Evolutionary conservation across 352 stramenopile species (phyloP).

Genomic region (Phytophthora vignae): DNA sequence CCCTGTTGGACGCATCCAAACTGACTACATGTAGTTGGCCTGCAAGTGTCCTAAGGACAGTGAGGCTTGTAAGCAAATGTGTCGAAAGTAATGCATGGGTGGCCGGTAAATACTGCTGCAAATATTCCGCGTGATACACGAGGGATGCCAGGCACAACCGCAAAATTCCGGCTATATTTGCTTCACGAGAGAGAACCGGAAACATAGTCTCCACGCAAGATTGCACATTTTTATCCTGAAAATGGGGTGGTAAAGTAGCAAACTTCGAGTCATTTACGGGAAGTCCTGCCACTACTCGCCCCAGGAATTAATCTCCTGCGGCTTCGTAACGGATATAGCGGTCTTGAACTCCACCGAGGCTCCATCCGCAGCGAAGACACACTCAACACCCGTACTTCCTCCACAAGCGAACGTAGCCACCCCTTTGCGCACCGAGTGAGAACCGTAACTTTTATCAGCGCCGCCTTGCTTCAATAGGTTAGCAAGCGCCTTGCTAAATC

Average conservation of each 20-base stretch:
- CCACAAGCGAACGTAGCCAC: conserved; percentile 28
- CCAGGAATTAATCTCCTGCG: conserved; percentile 23
- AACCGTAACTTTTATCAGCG: conserved; percentile 15
- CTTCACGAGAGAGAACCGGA: neutral
- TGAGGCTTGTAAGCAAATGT: neutral
- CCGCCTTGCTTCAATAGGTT: neutral
- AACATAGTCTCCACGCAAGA: conserved; percentile 14
- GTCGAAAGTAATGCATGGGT: neutral
- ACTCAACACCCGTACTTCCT: conserved; percentile 19
- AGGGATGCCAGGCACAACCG: conserved; percentile 10
- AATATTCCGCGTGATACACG: neutral
- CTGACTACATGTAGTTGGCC: neutral
- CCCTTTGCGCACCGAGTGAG: conserved; percentile 27
- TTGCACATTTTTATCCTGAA: conserved; percentile 1
- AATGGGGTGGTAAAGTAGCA: conserved; percentile 17
- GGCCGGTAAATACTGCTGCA: neutral
- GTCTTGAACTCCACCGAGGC: conserved; percentile 21
- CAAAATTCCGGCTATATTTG: conserved; percentile 3
- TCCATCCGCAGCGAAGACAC: conserved; percentile 25
- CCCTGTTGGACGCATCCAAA: neutral
- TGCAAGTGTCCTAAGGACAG: neutral
- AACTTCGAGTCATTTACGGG: conserved; percentile 21
- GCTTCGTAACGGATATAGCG: conserved; percentile 29
- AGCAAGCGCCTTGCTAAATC: conserved; percentile 3
- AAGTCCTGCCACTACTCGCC: conserved; percentile 15